Conservation (phyloP, 2,329 filamentous ascomycete genomes). For the Apiospora marii region DNA sequence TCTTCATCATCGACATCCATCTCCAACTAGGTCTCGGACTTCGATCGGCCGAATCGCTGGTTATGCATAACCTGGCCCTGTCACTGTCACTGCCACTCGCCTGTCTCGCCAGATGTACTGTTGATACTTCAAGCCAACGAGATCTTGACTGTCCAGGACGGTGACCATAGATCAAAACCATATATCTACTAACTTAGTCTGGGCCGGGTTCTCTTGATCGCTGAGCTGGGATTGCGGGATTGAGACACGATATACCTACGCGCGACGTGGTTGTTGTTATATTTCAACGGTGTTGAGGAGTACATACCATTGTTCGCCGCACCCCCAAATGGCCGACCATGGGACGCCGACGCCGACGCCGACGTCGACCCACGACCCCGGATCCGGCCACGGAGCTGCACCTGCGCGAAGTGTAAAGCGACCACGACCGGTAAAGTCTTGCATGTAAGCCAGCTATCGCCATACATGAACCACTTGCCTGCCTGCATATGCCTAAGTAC, state of each 20-base stretch:
- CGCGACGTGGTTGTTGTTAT: not conserved
- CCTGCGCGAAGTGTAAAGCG: slow-evolving; percentile 58
- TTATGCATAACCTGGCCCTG: slow-evolving; percentile 18
- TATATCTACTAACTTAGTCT: not conserved
- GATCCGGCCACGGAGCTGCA: slow-evolving; percentile 22
- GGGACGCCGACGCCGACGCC: slow-evolving; percentile 28
- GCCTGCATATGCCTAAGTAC: not conserved
- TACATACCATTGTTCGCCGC: not conserved
- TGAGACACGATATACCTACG: not conserved
- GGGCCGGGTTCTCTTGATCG: not conserved
- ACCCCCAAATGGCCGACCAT: slow-evolving; percentile 26
- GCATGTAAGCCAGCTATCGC: slow-evolving; percentile 42
- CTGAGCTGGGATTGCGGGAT: not conserved
- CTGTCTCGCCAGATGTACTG: slow-evolving; percentile 17
- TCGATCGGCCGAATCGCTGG: slow-evolving; percentile 9
- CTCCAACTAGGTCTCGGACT: slow-evolving; percentile 2
- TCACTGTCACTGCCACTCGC: not conserved
- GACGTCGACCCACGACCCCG: slow-evolving; percentile 27
- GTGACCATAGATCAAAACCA: not conserved
- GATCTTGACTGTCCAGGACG: not conserved
- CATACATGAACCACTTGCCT: not conserved
- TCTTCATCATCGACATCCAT: slow-evolving; percentile 11
- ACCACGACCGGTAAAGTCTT: slow-evolving; percentile 63
- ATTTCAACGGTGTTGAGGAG: not conserved
- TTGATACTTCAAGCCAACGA: not conserved